Evolutionary conservation across 2,329 filamentous ascomycete species (phyloP).

Genomic region (Talaromyces pinophilus): DNA sequence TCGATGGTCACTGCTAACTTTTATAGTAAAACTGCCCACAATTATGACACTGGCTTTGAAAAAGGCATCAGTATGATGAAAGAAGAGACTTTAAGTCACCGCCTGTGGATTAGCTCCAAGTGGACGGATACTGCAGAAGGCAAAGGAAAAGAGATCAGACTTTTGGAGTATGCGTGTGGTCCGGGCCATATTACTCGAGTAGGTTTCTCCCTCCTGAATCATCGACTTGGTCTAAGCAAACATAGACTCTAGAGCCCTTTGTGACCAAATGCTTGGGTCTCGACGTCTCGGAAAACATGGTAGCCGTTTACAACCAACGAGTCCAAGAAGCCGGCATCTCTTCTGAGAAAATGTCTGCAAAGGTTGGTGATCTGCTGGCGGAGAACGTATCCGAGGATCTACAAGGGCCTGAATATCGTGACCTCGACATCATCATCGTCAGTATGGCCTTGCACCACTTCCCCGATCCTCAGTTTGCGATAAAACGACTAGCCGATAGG

Average conservation of each 20-base stretch:
- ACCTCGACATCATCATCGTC: slow-evolving; percentile 68
- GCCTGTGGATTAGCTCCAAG: slow-evolving; percentile 64
- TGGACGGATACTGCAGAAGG: slow-evolving; percentile 45
- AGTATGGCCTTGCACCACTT: slow-evolving; percentile 69
- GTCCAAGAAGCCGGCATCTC: slow-evolving; percentile 55
- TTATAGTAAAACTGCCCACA: slow-evolving; percentile 53
- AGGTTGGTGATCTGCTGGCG: slow-evolving; percentile 60
- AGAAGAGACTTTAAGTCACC: slow-evolving; percentile 54
- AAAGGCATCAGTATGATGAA: slow-evolving; percentile 58
- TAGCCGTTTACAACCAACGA: slow-evolving; percentile 64
- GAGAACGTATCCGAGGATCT: slow-evolving; percentile 58
- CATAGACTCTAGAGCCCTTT: slow-evolving; percentile 61
- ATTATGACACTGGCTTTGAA: slow-evolving; percentile 60
- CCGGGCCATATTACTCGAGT: slow-evolving; percentile 67
- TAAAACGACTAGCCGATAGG: slow-evolving; percentile 60
- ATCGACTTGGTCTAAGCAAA: not conserved
- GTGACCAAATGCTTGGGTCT: slow-evolving; percentile 66
- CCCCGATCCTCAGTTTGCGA: slow-evolving; percentile 62
- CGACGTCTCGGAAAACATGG: slow-evolving; percentile 72
- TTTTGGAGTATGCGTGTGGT: slow-evolving; percentile 77
- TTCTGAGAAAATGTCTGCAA: slow-evolving; percentile 56
- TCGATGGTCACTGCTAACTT: slow-evolving; percentile 13
- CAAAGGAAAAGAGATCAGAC: slow-evolving; percentile 44
- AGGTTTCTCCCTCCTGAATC: slow-evolving; percentile 29
- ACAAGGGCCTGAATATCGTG: slow-evolving; percentile 61